These are phyloP conservation scores for Neocallimastix lanati DNA, from an alignment of 192 early-diverging fungal species.

Conservation along the genomic window DNA sequence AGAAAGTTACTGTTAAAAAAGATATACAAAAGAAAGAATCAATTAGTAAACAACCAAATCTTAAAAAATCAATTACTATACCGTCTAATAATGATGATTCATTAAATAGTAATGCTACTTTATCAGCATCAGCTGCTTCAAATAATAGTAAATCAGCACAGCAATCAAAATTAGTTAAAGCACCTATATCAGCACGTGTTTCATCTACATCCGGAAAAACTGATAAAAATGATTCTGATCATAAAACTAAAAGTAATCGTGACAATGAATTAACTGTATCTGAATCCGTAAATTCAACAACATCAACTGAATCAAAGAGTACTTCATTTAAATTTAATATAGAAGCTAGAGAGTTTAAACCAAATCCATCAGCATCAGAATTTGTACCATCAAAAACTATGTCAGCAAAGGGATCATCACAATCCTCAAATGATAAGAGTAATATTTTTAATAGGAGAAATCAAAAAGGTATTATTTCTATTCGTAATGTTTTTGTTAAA, in stretches of 20 bases:
- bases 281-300: not conserved
- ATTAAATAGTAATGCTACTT: not conserved
- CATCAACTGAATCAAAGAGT: conserved; percentile 8
- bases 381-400: conserved; percentile 45
- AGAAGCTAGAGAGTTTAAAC: conserved; percentile 60
- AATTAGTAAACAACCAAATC: not conserved
- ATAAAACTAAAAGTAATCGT: conserved; percentile 4
- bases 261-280: conserved; percentile 1
- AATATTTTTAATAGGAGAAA: not conserved
- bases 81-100: not conserved
- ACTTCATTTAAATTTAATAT: conserved; percentile 43
- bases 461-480: not conserved
- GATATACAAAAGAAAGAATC: not conserved
- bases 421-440: not conserved
- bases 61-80: not conserved
- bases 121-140: not conserved
- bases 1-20: not conserved
- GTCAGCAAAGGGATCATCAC: not conserved
- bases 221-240: not conserved
- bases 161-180: not conserved
- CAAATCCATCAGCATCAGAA: conserved; percentile 42
- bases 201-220: not conserved
- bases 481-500: not conserved
- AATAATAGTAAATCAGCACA: not conserved
- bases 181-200: conserved; percentile 3